Evolutionary conservation across 164 flowering plant species (phyloP), one percentile per base, ranked within the genome.

Genomic region (Saururus chinensis): DNA sequence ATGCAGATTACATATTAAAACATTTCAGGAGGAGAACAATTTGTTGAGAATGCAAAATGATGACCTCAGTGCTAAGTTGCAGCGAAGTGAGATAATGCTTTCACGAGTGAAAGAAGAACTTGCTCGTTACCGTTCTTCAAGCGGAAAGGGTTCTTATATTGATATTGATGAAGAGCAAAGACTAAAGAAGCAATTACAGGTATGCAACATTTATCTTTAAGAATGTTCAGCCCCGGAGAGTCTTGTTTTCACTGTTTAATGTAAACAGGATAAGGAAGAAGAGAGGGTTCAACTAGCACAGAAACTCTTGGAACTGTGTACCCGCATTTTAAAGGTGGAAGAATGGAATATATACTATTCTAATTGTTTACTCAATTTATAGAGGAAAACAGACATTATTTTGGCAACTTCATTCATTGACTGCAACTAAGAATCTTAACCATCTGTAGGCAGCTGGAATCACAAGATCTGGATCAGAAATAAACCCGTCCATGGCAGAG

Each of bases 21-120:
- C 6, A 58, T 37, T 13, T 74, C 82, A 93, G 98, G 99, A 93
- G 59, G 97, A 93, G 67, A 93, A 90, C 77, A 85, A 88, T 70
- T 51, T 40, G 57, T 71, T 93, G 63, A 90, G 80, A 72, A 42
- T 48, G 59, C 95, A 85, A 63, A 90, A 88, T 66, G 96, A 84
- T 60, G 89, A 83, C 13, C 84, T 93, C 17, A 66, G 73, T 65
- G 60, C 68, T 49, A 88, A 81, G 77, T 74, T 90, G 65, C 69
- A 74, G 30, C 71, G 78, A 57, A 70, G 84, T 6, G 95, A 90
- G 66, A 65, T 63, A 22, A 66, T 72, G 40, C 79, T 87, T 56
- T 68, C 83, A 24, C 91, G 88, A 25, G 82, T 85, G 17, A 88
- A 74, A 73, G 88, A 88, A 74, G 91, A 90, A 73, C 83, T 85